Base-by-base conservation (phyloP, 768 basidiomycete genomes). In the Daedalea quercina region DNA sequence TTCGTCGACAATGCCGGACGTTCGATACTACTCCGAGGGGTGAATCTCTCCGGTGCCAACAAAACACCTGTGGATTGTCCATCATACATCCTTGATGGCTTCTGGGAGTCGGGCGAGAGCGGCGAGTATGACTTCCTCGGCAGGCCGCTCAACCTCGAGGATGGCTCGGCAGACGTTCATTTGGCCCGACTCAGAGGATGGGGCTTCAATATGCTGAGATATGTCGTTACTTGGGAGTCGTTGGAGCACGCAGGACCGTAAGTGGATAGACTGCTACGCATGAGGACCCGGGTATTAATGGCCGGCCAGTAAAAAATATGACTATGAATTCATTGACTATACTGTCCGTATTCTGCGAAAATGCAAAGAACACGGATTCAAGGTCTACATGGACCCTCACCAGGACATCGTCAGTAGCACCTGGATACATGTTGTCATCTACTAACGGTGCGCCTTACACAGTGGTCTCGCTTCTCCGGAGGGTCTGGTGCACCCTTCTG, bases 401-500 rank as follows among this genome's bases (percentile, higher is more conserved):
- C 96, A 99, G 67, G 95, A 99, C 63, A 79, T 81, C 40, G 94
- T 96, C 65, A 54, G 53, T 52, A 2, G 24, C 15, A 26, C 9
- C 13, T 1, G 4, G 22, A 13, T 41, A 15, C 37, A 22, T 23
- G 9, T 2, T 9, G 47, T 22, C n/a, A 3, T 22, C 2, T 20
- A n/a, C 25, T 49, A 1, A 44, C 26, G 15, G 19, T 31, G 24
- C 23, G 9, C 31, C 33, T 13, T 24, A 12, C 19, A 3, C 60
- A 95, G 89, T 98, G 93, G 88, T 95, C 94, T 1, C 89, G 95
- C 42, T 95, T 92, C 73, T 87, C 88, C 17, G 92, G 93, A 19
- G 95, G 95, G 8, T 93, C 91, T 3, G 94, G 94, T 12, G 94
- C 94, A 0, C 94, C 94, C 0, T 94, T 82, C 63, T 97, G 94